These are phyloP conservation scores for Millerago galiae DNA, from an alignment of 805 yeast species.

Conservation along the genomic window DNA sequence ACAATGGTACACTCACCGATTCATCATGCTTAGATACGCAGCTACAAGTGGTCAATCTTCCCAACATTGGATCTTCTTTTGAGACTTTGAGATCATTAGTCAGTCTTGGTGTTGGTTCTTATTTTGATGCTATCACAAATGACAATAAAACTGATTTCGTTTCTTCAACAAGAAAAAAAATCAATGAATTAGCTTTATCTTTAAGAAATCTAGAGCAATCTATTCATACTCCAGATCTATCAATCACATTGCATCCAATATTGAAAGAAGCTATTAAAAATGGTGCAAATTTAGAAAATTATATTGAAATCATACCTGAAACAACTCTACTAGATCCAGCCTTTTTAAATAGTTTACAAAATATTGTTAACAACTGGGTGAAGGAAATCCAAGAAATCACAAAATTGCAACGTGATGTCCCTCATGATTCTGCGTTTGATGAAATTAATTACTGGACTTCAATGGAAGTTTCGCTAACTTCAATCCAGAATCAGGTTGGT, in stretches of 20 bases:
- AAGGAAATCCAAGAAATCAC: slow-evolving; percentile 54
- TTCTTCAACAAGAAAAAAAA: slow-evolving; percentile 48
- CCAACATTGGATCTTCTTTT: slow-evolving; percentile 27
- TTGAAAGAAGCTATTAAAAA: slow-evolving; percentile 34
- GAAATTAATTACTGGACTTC: slow-evolving; percentile 78
- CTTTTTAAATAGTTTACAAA: slow-evolving; percentile 64
- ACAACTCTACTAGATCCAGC: slow-evolving; percentile 40
- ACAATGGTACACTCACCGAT: slow-evolving; percentile 26
- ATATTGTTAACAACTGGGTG: slow-evolving; percentile 69
- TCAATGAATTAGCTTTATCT: slow-evolving; percentile 62
- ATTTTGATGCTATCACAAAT: slow-evolving; percentile 47
- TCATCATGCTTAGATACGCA: slow-evolving; percentile 25
- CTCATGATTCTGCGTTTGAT: slow-evolving; percentile 50
- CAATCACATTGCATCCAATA: slow-evolving; percentile 43
- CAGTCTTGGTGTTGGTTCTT: slow-evolving; percentile 59
- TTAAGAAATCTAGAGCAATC: slow-evolving; percentile 62
- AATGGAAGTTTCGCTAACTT: slow-evolving; percentile 51
- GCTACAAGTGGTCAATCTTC: slow-evolving; percentile 30
- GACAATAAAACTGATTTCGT: slow-evolving; percentile 29
- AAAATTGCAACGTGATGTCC: slow-evolving; percentile 42
- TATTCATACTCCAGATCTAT: slow-evolving; percentile 61
- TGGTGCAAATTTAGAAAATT: slow-evolving; percentile 25
- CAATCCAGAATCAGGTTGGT: slow-evolving; percentile 52
- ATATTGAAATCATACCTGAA: slow-evolving; percentile 27
- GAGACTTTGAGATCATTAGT: slow-evolving; percentile 56